Percentiles rank a stretch among this genome's conserved stretches.
Conservation (phyloP, 163 green algal species). For the Scenedesmus sp. region DNA sequence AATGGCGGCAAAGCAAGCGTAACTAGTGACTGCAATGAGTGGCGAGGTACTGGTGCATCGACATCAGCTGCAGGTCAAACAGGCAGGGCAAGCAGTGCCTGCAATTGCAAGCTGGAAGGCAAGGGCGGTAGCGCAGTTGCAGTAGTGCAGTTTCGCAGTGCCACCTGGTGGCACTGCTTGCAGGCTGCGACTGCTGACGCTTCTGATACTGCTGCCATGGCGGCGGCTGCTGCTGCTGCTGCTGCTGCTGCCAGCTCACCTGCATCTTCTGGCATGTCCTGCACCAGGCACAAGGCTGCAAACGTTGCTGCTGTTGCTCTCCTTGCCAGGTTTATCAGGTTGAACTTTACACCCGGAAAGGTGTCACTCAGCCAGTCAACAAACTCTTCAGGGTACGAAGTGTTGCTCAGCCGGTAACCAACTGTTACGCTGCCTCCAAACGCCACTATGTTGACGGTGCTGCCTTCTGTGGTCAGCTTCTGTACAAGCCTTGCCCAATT, state of each 20-base stretch:
- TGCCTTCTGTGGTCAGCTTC: slow-evolving; percentile 27
- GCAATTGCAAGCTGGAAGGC: too few relatives aligned
- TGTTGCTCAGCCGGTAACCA: slow-evolving; percentile 52
- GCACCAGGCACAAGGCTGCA: slow-evolving; percentile 55
- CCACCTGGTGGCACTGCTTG: too few relatives aligned
- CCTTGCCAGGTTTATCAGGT: slow-evolving; percentile 42
- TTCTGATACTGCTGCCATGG: not conserved
- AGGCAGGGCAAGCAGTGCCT: not conserved
- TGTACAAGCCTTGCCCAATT: slow-evolving; percentile 41
- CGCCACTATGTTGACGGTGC: slow-evolving; percentile 36
- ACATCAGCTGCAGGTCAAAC: not conserved
- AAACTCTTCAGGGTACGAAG: slow-evolving; percentile 49
- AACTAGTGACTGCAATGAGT: not conserved
- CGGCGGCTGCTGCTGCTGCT: slow-evolving; percentile 3
- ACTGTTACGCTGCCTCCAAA: slow-evolving; percentile 54
- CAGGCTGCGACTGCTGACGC: not conserved
- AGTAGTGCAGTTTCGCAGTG: too few relatives aligned
- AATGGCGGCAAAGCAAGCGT: not conserved
- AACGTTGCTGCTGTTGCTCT: slow-evolving; percentile 54
- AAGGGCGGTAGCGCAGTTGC: too few relatives aligned
- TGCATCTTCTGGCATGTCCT: slow-evolving; percentile 46
- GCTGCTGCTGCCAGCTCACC: slow-evolving; percentile 22
- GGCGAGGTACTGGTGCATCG: too few relatives aligned
- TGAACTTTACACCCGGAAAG: slow-evolving; percentile 45
- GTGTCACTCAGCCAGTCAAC: slow-evolving; percentile 21